Base-by-base conservation (phyloP, 2,329 filamentous ascomycete genomes). In the Exophiala mesophila region DNA sequence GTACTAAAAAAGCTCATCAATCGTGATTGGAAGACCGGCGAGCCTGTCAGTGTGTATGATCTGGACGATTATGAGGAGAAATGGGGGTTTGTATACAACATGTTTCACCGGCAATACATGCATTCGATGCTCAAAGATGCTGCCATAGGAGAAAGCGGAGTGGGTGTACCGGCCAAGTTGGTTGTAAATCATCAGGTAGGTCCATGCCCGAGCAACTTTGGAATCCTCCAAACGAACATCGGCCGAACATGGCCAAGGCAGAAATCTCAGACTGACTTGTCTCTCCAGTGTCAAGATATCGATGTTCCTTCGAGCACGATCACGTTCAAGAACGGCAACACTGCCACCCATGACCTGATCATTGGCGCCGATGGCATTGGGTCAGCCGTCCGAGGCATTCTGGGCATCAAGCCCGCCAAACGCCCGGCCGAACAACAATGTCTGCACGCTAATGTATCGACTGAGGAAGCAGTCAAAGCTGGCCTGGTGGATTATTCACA, bases 71-170 rank as follows among this genome's bases (percentile, higher is more conserved):
- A 85, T 44, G 74, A 84, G 60, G 57, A 77, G 63, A 68, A 67
- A 40, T 85, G 80, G 79, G 80, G 79, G 9, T 74, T 77, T 59
- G 72, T 76, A 0, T 82, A 83, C 59, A 79, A 83, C 60, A 82
- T 82, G 77, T 84, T 84, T 52, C 80, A 84, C 55, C 69, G 80
- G 0, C 76, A 82, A 55, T 72, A 83, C 48, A 83, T 84, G 80
- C 81, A 84, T 53, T 57, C 66, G 5, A 83, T 83, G 78, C 60
- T 84, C 17, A 80, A 74, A 64, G 77, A 82, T 15, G 66, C 68
- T 36, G 80, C 80, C 0, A 42, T 77, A 46, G 69, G 71, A 5
- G 66, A 71, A 28, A 59, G 68, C 32, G 78, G 79, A 0, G 64
- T 70, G 29, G 80, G 80, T 0, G 59, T 47, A 1, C 76, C 79